A percentile compares a stretch with the other conserved stretches of the same genome.
Evolutionary conservation across 129 eudicot genomes (phyloP).

Genomic region (Lonicera japonica): DNA sequence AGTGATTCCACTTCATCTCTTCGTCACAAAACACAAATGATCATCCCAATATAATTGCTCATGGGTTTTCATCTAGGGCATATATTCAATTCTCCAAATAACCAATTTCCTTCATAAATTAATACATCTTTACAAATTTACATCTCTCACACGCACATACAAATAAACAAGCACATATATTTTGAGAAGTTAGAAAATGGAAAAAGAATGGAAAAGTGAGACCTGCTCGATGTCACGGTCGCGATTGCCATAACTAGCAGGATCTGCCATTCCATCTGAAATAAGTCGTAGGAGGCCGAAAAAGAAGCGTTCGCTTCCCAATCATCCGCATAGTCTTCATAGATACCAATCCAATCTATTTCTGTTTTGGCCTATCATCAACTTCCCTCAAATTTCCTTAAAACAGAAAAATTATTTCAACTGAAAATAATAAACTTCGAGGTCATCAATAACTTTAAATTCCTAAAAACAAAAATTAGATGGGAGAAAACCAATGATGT

Average conservation of each 20-base stretch:
- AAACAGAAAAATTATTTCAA: conserved; percentile 8
- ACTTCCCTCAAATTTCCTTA: conserved; percentile 20
- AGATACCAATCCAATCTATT: conserved; percentile 39
- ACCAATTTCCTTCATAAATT: too few relatives aligned
- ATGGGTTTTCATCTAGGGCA: too few relatives aligned
- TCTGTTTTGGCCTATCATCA: conserved; percentile 48
- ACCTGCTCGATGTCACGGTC: conserved; percentile 78
- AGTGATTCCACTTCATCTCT: too few relatives aligned
- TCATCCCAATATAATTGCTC: too few relatives aligned
- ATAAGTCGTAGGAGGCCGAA: conserved; percentile 20
- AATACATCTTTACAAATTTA: too few relatives aligned
- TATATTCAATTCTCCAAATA: too few relatives aligned
- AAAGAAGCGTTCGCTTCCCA: conserved; percentile 22
- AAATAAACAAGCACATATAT: too few relatives aligned
- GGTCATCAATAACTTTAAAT: too few relatives aligned
- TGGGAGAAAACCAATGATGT: neutral
- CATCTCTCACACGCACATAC: too few relatives aligned
- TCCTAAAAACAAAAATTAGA: neutral
- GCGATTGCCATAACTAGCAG: conserved; percentile 51
- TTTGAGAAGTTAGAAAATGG: neutral
- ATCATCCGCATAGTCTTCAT: conserved; percentile 53
- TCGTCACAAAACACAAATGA: too few relatives aligned
- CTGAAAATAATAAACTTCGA: neutral
- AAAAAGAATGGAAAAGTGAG: neutral
- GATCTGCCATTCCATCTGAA: conserved; percentile 98